Percentiles rank a stretch among this genome's conserved stretches.
phyloP scores from a whole-genome alignment of 1,139 yeast species.

The Sugiyamaella castrensis region DNA sequence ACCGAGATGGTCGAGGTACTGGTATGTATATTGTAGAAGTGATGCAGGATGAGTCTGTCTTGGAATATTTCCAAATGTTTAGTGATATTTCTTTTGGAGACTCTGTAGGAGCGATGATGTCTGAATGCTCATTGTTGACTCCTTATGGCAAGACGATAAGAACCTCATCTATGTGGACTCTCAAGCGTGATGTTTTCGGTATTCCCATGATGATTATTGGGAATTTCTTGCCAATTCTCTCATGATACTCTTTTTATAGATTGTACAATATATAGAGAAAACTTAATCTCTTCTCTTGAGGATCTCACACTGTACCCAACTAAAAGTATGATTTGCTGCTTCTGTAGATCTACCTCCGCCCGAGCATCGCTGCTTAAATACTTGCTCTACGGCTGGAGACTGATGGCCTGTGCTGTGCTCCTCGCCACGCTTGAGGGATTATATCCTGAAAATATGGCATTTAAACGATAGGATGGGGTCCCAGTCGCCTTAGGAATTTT shows the following conservation, averaged over 20 bases:
- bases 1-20: constrained; percentile 22
- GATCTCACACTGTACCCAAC: no score
- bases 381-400: no score
- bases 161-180: constrained; percentile 86
- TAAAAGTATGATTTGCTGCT: no score
- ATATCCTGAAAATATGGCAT: not conserved
- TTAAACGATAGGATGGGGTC: not conserved
- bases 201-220: constrained; percentile 97
- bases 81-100: constrained; percentile 89
- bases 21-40: constrained; percentile 78
- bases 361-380: no score
- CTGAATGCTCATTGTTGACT: constrained; percentile 72
- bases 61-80: constrained; percentile 84
- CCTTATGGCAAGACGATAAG: constrained; percentile 49
- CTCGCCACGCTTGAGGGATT: not conserved
- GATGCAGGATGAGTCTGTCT: constrained; percentile 81
- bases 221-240: constrained; percentile 65
- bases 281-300: no score
- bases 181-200: constrained; percentile 85
- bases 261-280: no score
- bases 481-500: constrained; percentile 1
- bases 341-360: no score
- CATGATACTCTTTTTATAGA: constrained; percentile 7
- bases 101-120: constrained; percentile 77
- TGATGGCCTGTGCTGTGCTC: no score